Evolutionary conservation across 768 basidiomycete genomes (phyloP).

Genomic region (Mycena chlorophos): DNA sequence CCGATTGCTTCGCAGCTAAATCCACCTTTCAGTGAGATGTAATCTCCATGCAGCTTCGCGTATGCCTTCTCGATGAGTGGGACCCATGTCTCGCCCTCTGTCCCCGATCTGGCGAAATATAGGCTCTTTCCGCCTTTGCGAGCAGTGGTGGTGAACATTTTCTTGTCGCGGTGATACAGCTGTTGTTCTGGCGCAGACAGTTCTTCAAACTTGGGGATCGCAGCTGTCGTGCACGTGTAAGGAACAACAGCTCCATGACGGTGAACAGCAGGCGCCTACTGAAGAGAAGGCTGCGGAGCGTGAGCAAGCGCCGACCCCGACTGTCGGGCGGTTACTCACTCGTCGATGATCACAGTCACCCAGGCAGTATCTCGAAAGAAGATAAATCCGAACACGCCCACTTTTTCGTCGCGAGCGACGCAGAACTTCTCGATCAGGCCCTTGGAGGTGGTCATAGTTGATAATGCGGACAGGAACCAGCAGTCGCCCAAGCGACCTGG

Average conservation of each 20-base stretch:
- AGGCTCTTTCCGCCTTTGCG: slow-evolving; percentile 49
- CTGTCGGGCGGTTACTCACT: slow-evolving; percentile 35
- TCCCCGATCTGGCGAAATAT: slow-evolving; percentile 51
- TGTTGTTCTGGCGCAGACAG: slow-evolving; percentile 41
- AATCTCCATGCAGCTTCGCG: slow-evolving; percentile 55
- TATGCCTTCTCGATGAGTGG: slow-evolving; percentile 62
- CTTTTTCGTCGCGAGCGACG: slow-evolving; percentile 49
- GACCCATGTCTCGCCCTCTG: slow-evolving; percentile 55
- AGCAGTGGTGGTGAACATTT: slow-evolving; percentile 44
- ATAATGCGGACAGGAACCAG: slow-evolving; percentile 56
- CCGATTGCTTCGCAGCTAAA: slow-evolving; percentile 46
- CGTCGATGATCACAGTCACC: slow-evolving; percentile 58
- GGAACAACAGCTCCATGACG: too few relatives aligned
- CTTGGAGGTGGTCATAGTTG: slow-evolving; percentile 48
- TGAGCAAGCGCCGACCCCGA: neutral
- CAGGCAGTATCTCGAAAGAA: slow-evolving; percentile 54
- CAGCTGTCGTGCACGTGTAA: too few relatives aligned
- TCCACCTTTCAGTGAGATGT: slow-evolving; percentile 37
- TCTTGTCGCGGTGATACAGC: slow-evolving; percentile 54
- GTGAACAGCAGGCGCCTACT: too few relatives aligned
- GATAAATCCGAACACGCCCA: slow-evolving; percentile 61
- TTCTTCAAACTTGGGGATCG: slow-evolving; percentile 52
- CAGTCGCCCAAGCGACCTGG: slow-evolving; percentile 48
- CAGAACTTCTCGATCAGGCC: slow-evolving; percentile 54
- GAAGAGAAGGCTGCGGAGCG: slow-evolving; percentile 43